Evolutionary conservation across 176 grass and related monocot species (phyloP).

Genomic region (Oryza rufipogon): DNA sequence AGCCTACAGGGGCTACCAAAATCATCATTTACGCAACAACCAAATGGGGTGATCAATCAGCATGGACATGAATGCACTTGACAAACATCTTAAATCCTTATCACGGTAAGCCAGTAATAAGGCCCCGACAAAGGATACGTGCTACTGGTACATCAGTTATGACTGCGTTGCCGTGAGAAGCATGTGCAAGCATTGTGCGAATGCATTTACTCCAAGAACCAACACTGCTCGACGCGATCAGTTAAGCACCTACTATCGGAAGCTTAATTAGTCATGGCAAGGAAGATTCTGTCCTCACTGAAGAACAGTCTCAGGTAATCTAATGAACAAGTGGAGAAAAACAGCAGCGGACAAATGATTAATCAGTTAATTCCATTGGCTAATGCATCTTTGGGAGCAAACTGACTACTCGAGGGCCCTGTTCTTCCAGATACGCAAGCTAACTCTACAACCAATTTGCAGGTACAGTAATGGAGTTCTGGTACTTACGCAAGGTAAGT

Average conservation of each 20-base stretch:
- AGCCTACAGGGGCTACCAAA: background rate
- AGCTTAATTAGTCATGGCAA: background rate
- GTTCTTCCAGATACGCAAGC: background rate
- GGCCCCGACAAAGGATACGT: background rate
- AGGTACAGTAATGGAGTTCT: background rate
- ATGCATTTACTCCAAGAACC: background rate
- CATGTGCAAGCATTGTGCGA: background rate
- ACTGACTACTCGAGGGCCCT: no score
- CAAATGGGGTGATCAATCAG: background rate
- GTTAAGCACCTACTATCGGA: background rate
- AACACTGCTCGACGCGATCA: background rate
- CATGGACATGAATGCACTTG: slow-evolving; percentile 14
- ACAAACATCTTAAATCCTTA: background rate
- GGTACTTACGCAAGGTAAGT: background rate
- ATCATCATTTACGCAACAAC: background rate
- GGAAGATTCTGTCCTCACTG: slow-evolving; percentile 16
- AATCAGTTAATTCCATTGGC: background rate
- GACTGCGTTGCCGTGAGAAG: background rate
- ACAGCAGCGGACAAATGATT: background rate
- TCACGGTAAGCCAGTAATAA: background rate
- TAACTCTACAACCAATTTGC: background rate
- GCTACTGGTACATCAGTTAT: background rate
- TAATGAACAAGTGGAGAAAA: background rate
- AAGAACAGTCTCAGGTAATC: background rate
- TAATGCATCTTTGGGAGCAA: slow-evolving; percentile 4